Percentiles rank a stretch among this genome's conserved stretches.
phyloP scores from a whole-genome alignment of 208 protist species.

The Borovskyia barvae region DNA sequence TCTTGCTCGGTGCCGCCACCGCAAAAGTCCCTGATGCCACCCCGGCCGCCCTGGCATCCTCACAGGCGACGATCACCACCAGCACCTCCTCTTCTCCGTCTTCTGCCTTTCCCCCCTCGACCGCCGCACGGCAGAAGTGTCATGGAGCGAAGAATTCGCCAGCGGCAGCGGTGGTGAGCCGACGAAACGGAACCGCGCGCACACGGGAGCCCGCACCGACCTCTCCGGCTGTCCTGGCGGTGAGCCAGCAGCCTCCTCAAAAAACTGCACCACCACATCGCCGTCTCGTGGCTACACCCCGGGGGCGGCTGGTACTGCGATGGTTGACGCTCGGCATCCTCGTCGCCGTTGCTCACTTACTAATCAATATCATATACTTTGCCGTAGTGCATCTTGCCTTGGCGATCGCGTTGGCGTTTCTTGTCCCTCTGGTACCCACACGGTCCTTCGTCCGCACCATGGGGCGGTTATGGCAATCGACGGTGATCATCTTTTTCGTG shows the following conservation, averaged over 20 bases:
- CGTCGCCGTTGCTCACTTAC: conserved; percentile 30
- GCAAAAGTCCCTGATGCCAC: neutral
- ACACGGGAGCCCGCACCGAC: too few species aligned
- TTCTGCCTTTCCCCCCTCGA: too few species aligned
- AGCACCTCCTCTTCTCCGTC: too few species aligned
- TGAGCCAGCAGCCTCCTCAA: too few species aligned
- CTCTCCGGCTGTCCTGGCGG: too few species aligned
- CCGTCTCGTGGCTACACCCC: conserved; percentile 31
- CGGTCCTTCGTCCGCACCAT: conserved; percentile 30
- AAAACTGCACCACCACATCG: neutral
- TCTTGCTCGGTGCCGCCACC: neutral
- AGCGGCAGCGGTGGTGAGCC: too few species aligned
- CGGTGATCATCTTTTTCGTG: conserved; percentile 44
- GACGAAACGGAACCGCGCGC: too few species aligned
- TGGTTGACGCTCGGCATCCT: conserved; percentile 27
- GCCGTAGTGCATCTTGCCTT: conserved; percentile 43
- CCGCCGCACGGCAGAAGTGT: too few species aligned
- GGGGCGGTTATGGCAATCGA: conserved; percentile 41
- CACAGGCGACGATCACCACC: too few species aligned
- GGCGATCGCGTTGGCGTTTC: conserved; percentile 34
- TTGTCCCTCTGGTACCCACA: conserved; percentile 25
- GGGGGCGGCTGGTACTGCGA: conserved; percentile 35
- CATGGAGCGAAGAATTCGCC: too few species aligned
- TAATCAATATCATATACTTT: conserved; percentile 43
- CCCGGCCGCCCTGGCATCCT: neutral